Evolutionary conservation across 78 protist species (phyloP), one percentile per base, ranked within the genome.

Genomic region (Cavenderia fasciculata): DNA sequence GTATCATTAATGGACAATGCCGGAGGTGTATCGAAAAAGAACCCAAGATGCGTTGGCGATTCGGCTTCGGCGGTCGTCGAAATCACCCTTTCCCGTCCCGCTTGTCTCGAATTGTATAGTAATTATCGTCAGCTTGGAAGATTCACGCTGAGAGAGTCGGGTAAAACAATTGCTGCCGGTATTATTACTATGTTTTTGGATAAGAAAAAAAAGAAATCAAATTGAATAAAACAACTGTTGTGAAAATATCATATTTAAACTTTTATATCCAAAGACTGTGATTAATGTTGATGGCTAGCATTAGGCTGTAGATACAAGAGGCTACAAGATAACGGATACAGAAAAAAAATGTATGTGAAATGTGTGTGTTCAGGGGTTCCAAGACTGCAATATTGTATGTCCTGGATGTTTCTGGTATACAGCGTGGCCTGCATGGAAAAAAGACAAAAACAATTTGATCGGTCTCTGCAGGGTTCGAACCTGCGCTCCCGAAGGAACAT

Each of bases 91-190:
- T 1, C 41, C 11, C 59, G 75, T 33, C 41, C 56, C 62, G 43
- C 92, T 12, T 93, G 95, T 82, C 44, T 93, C 16, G 95, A 93
- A 41, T 44, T 86, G 0, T 76, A 93, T 54, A 84, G 68, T 23
- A 18, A 38, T 4, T 76, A 59, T 75, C 61, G 87, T n/a, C 86
- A 74, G 68, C 38, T 93, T 6, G 95, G 95, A 57, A 8, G 95
- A 59, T 93, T 93, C 47, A 93, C 95, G 14, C 70, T 93, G 12
- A 44, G 95, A 33, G 77, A 84, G 23, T 52, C 59, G 6, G 93
- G 92, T 41, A 52, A 54, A 46, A 92, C 95, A 1, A 70, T 92
- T 2, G 95, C 92, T n/a, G 95, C 85, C 6, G 95, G 95, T 27
- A 54, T 92, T 16, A 74, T 92, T 29, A 92, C 90, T 31, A 70